Base-by-base conservation (phyloP, 352 stramenopile species). In the Globisporangium nunn region DNA sequence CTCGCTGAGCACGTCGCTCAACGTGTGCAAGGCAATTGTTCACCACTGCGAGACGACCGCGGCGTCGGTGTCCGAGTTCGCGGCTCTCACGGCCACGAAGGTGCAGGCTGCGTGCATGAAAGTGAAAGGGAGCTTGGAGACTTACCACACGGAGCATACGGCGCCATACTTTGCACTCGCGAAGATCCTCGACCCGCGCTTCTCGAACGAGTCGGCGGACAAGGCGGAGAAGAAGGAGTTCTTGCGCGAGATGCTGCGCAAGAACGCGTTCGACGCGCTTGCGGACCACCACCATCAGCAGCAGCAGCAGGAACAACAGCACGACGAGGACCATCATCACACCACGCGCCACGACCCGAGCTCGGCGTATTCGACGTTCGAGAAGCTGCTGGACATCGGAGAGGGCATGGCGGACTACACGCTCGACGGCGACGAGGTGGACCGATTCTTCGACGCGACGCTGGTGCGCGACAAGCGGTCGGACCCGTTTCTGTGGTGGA, bases 391-490 rank as follows among this genome's bases (percentile, higher is more conserved):
- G 37, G 80, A 91, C 67, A 91, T 91, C 73, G 80, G 78, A 3
- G 80, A 91, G 52, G 80, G 80, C 11, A 87, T 91, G 60, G 68
- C 80, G 3, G 80, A 91, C 49, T 88, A 91, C 62, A 67, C 80
- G 3, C 86, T 91, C 40, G 80, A 88, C 56, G 80, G 80, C 1
- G 80, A 91, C 40, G 80, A 91, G 43, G 80, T 91, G 4, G 80
- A 91, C 57, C 75, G 80, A n/a, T 91, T 91, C 64, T 91, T 91
- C 29, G 80, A 91, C 30, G 80, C 80, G 7, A 91, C 80, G 41
- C 70, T 91, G 31, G 84, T 91, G 57, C 78, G 80, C 7, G 80
- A 91, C 65, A 91, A 91, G 59, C 74, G 78, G 14, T 91, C 80
- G 11, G 80, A 91, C 49, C 80, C 80, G 54, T 87, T 91, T 49